Conservation (phyloP, 2,329 filamentous ascomycete species). For the Talaromyces sp. region DNA sequence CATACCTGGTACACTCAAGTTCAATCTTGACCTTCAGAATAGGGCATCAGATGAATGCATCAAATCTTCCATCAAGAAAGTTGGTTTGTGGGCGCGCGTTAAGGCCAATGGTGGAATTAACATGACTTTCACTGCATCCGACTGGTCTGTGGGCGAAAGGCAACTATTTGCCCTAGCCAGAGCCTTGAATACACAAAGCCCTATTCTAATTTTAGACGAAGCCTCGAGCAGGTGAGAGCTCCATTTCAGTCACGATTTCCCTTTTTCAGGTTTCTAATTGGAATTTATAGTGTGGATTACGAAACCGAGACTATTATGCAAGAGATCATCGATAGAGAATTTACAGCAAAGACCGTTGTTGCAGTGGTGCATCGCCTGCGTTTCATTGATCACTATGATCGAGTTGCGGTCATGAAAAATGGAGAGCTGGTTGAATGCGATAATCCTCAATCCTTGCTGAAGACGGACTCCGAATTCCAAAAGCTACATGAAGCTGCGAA, state of each 20-base stretch:
- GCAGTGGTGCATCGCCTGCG: conserved; percentile 53
- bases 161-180: conserved; percentile 27
- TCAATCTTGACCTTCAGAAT: conserved; percentile 35
- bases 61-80: conserved; percentile 28
- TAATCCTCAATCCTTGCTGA: conserved; percentile 30
- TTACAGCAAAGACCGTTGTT: conserved; percentile 54
- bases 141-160: background rate
- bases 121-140: conserved; percentile 29
- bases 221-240: conserved; percentile 28
- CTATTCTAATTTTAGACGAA: conserved; percentile 41
- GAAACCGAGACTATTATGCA: conserved; percentile 55
- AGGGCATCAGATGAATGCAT: conserved; percentile 27
- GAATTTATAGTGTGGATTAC: conserved; percentile 45
- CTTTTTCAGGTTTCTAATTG: background rate
- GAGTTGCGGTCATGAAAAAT: conserved; percentile 29
- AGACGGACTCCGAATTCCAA: conserved; percentile 29
- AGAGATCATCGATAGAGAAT: conserved; percentile 48
- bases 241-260: background rate
- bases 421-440: conserved; percentile 30
- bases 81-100: conserved; percentile 31
- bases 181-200: conserved; percentile 47
- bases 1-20: conserved; percentile 32
- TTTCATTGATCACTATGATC: conserved; percentile 33
- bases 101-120: conserved; percentile 28
- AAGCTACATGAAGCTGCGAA: conserved; percentile 19